Evolutionary conservation across 2,329 filamentous ascomycete species (phyloP), one percentile per base, ranked within the genome.

Genomic region (Colletotrichum lini): DNA sequence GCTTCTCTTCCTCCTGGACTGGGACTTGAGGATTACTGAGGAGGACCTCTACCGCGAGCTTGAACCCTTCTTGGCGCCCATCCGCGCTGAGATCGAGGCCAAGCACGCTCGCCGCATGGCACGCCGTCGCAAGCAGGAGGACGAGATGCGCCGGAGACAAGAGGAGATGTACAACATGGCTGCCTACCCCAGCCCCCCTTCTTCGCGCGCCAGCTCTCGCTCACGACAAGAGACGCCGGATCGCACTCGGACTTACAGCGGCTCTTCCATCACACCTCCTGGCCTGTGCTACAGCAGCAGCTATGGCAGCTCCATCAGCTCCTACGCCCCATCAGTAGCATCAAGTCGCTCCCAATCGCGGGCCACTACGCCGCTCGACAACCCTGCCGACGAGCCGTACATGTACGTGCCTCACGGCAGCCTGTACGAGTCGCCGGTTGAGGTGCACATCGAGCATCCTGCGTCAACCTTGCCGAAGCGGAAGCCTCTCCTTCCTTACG

Each of bases 1-100:
- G 84, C 89, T 99, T 40, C 92, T 99, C 63, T 96, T 94, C 86
- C 89, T 99, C 53, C 88, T 99, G 56, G 94, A 98, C 80, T 99
- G 95, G 94, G 94, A 99, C 76, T 90, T 98, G 72, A 90, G 94
- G 75, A 95, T 99, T 79, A 91, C 88, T 52, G 91, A 95, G 78
- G 88, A 95, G 67, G 95, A 98, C 77, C 91, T 99, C 53, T 94
- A 97, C 85, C 87, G 87, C 75, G 94, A 98, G 81, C 88, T 98
- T 50, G 94, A 98, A 76, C 89, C 89, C 52, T 98, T 98, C 87
- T 89, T 99, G 54, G 91, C 91, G 44, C 96, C 96, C 38, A 93
- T 98, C 78, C 93, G 95, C 73, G 80, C 85, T 54, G 85, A 88
- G 72, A 84, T 91, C 65, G 82, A 84, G 73, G 84, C 84, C 56